Conservation (phyloP, 352 stramenopile species). For the Phytophthora foliorum region DNA sequence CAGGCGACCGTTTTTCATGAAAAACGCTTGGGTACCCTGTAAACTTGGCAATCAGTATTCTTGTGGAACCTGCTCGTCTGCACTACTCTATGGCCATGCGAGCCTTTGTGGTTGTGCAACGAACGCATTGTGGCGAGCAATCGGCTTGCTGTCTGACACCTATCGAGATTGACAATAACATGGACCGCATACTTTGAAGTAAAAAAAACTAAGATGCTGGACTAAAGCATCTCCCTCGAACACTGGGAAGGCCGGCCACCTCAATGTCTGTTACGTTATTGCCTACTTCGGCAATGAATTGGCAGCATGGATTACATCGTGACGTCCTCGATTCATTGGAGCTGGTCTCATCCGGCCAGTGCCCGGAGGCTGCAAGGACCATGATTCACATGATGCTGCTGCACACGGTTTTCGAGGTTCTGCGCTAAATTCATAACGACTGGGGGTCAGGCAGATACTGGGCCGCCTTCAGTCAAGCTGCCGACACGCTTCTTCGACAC, state of each 20-base stretch:
- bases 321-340: too few relatives aligned
- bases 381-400: not conserved
- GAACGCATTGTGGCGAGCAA: slow-evolving; percentile 20
- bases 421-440: slow-evolving; percentile 44
- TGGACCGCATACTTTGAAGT: too few relatives aligned
- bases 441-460: slow-evolving; percentile 28
- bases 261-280: not conserved
- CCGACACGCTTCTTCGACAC: slow-evolving; percentile 13
- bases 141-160: not conserved
- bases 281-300: not conserved
- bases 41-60: not conserved
- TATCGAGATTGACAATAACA: too few relatives aligned
- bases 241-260: not conserved
- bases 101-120: slow-evolving; percentile 11
- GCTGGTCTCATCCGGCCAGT: too few relatives aligned
- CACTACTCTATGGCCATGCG: slow-evolving; percentile 6
- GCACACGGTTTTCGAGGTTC: not conserved
- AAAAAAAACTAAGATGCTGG: too few relatives aligned
- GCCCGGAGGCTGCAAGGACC: not conserved
- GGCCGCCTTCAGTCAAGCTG: not conserved
- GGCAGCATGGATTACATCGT: not conserved
- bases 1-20: too few relatives aligned
- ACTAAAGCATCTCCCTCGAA: too few relatives aligned
- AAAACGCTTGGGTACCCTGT: too few relatives aligned
- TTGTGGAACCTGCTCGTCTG: slow-evolving; percentile 1